These are phyloP conservation scores for Marvania coccoides DNA, from an alignment of 139 green algal genomes.

Conservation along the genomic window DNA sequence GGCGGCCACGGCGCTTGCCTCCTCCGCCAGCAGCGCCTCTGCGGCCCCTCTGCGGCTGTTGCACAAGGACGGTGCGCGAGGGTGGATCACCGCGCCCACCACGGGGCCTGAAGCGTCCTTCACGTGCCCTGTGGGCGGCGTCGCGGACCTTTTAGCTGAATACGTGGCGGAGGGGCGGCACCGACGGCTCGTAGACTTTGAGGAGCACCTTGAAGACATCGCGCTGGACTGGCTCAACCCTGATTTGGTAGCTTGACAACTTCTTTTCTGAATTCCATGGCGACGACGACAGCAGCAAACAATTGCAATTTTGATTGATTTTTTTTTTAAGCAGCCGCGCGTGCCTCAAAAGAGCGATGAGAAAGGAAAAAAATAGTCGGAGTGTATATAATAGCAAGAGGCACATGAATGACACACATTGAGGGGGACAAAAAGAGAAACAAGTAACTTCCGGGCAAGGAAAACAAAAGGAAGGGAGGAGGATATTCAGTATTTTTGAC, in stretches of 20 bases:
- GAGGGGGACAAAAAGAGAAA: too few species aligned
- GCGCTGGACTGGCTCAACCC: conserved; percentile 20
- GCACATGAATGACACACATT: too few species aligned
- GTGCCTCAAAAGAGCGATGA: too few species aligned
- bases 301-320: too few species aligned
- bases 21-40: background rate
- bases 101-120: background rate
- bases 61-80: conserved; percentile 1
- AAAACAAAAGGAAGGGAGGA: background rate
- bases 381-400: too few species aligned
- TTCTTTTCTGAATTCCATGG: background rate
- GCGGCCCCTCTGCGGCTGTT: background rate
- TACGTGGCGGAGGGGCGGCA: conserved; percentile 12
- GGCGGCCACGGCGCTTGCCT: background rate
- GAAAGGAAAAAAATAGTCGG: too few species aligned
- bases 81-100: background rate
- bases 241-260: conserved; percentile 1
- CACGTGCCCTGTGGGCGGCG: background rate
- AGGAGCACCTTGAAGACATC: conserved; percentile 42
- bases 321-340: too few species aligned
- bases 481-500: too few species aligned
- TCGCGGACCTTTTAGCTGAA: conserved; percentile 13
- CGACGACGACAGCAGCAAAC: background rate
- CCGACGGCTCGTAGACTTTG: conserved; percentile 34
- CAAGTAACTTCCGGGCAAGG: background rate